Evolutionary conservation across 257 asterid species (phyloP).

Genomic region (Ilex asprella): DNA sequence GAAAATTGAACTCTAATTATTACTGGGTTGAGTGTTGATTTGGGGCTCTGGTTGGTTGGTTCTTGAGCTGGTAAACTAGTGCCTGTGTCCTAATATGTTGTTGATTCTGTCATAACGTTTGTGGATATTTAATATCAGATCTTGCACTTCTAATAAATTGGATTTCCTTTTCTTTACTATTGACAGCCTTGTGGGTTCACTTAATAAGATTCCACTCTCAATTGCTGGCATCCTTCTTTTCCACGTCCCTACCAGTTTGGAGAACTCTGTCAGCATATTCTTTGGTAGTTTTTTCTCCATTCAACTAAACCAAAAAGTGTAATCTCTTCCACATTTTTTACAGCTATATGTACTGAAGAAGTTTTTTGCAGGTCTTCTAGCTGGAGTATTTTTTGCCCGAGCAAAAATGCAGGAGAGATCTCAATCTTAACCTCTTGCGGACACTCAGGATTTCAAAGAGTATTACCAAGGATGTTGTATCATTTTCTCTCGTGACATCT

Average conservation of each 20-base stretch:
- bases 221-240: conserved; percentile 85
- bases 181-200: conserved; percentile 85
- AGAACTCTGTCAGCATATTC: conserved; percentile 76
- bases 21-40: too few relatives aligned
- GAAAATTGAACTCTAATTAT: too few relatives aligned
- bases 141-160: too few relatives aligned
- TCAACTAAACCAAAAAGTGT: not conserved
- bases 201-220: conserved; percentile 92
- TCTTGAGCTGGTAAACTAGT: not conserved
- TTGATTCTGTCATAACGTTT: not conserved
- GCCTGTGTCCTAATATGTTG: too few relatives aligned
- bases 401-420: conserved; percentile 68
- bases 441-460: too few relatives aligned
- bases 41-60: not conserved
- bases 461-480: too few relatives aligned
- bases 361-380: conserved; percentile 54
- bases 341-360: not conserved
- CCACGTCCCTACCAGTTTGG: conserved; percentile 74
- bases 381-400: conserved; percentile 82
- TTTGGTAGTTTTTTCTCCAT: conserved; percentile 40
- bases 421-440: conserved; percentile 12
- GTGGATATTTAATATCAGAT: not conserved
- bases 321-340: not conserved
- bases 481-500: too few relatives aligned
- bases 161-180: not conserved